Evolutionary conservation across 345 rosid species (phyloP).

Genomic region (Excoecaria cochinchinensis): DNA sequence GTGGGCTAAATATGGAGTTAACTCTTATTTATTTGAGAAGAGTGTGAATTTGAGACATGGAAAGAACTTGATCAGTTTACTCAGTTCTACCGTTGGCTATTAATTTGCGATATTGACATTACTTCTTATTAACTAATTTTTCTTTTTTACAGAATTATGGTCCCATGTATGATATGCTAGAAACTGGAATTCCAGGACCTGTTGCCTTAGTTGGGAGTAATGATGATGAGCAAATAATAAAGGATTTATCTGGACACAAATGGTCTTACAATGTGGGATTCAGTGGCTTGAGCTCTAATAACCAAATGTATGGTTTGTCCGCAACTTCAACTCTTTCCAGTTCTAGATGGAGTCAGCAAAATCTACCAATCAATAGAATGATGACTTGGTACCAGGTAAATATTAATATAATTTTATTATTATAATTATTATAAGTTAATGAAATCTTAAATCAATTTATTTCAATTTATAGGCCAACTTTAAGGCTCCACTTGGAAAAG

Average conservation of each 20-base stretch:
- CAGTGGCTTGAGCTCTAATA: background rate
- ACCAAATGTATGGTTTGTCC: background rate
- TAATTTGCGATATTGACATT: too few species aligned
- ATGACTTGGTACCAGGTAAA: too few species aligned
- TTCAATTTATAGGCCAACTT: constrained; percentile 8
- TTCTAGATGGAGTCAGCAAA: constrained; percentile 7
- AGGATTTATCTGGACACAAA: constrained; percentile 17
- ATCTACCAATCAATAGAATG: too few species aligned
- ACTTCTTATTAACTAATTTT: background rate
- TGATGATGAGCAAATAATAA: constrained; percentile 12
- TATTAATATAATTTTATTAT: too few species aligned
- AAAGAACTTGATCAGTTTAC: constrained; percentile 16
- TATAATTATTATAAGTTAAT: too few species aligned
- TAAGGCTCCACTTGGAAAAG: constrained; percentile 21
- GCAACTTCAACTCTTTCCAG: background rate
- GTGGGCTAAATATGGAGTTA: constrained; percentile 13
- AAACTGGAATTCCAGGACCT: constrained; percentile 2
- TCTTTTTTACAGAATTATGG: background rate
- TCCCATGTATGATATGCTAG: background rate
- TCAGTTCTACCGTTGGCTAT: constrained; percentile 26
- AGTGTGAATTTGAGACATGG: constrained; percentile 10
- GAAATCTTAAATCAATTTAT: too few species aligned
- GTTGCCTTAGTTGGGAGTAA: constrained; percentile 17
- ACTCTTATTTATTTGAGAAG: background rate
- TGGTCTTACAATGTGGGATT: constrained; percentile 25